phyloP scores from a whole-genome alignment of 768 basidiomycete species.

The Vararia minispora region DNA sequence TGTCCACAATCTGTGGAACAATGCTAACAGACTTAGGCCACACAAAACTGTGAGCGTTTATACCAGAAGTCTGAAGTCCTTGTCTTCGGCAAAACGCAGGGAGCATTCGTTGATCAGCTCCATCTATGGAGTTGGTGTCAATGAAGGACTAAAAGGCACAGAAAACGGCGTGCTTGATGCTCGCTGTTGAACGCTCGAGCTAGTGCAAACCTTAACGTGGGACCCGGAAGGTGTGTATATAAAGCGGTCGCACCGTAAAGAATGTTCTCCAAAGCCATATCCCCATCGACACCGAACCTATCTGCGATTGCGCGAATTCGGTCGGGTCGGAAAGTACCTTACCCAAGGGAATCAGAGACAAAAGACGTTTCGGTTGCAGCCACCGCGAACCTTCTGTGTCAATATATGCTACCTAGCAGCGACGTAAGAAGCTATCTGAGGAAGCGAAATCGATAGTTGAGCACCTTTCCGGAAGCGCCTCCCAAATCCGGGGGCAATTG shows the following conservation, averaged over 20 bases:
- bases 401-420: slow-evolving; percentile 71
- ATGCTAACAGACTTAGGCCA: no score
- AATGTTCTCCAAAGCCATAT: slow-evolving; percentile 80
- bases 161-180: slow-evolving; percentile 51
- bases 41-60: neutral
- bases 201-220: slow-evolving; percentile 23
- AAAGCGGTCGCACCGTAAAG: slow-evolving; percentile 52
- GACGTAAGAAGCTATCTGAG: no score
- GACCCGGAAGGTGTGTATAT: no score
- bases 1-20: slow-evolving; percentile 70
- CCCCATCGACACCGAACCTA: slow-evolving; percentile 86
- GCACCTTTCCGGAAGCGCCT: slow-evolving; percentile 80
- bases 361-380: no score
- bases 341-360: neutral
- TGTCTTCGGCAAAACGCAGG: slow-evolving; percentile 81
- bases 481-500: slow-evolving; percentile 87
- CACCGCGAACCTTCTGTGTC: slow-evolving; percentile 64
- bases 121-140: slow-evolving; percentile 40
- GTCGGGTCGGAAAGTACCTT: slow-evolving; percentile 92
- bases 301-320: slow-evolving; percentile 87
- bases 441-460: slow-evolving; percentile 6
- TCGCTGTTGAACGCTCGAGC: slow-evolving; percentile 89
- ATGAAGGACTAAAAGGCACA: neutral
- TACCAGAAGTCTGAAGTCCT: slow-evolving; percentile 67
- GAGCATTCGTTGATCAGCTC: slow-evolving; percentile 87